These are phyloP conservation scores for Cladosporium sphaerospermum DNA, from an alignment of 2,329 filamentous ascomycete genomes.

Conservation along the genomic window DNA sequence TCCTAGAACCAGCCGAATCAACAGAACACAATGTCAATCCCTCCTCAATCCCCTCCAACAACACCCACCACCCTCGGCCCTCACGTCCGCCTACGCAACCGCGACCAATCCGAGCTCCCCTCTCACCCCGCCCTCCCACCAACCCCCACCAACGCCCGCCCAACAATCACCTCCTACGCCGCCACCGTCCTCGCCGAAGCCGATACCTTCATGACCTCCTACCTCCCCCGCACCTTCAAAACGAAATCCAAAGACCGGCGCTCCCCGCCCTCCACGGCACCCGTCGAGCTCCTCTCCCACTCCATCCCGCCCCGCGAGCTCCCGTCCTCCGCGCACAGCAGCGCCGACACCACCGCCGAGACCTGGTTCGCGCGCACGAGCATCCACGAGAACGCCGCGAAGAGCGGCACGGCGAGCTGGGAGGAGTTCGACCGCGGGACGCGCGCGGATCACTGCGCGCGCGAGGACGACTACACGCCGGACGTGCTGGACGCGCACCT, in stretches of 20 bases:
- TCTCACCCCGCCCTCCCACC: constrained; percentile 27
- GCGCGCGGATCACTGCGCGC: constrained; percentile 51
- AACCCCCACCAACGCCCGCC: constrained; percentile 2
- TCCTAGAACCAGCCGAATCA: too few species aligned
- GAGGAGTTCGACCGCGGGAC: constrained; percentile 57
- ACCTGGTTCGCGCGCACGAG: constrained; percentile 61
- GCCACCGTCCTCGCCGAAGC: constrained; percentile 52
- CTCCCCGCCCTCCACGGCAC: constrained; percentile 44
- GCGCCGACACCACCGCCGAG: constrained; percentile 35
- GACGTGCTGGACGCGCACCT: constrained; percentile 45
- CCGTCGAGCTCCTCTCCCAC: constrained; percentile 50
- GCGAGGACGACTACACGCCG: constrained; percentile 55
- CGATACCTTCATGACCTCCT: constrained; percentile 51
- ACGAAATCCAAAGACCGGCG: constrained; percentile 43
- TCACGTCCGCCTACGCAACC: constrained; percentile 29
- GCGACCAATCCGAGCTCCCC: constrained; percentile 28
- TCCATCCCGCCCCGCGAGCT: constrained; percentile 43
- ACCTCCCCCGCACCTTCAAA: constrained; percentile 51
- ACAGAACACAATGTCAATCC: not conserved
- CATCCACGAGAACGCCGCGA: constrained; percentile 50
- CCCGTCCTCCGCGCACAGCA: constrained; percentile 17
- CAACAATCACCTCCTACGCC: constrained; percentile 38
- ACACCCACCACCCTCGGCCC: constrained; percentile 14
- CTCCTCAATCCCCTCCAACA: not conserved
- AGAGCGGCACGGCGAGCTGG: constrained; percentile 53